A percentile compares a stretch with the other conserved stretches of the same genome.
These are phyloP conservation scores for Cyamopsis tetragonoloba DNA, from an alignment of 306 rosid species.

Conservation along the genomic window DNA sequence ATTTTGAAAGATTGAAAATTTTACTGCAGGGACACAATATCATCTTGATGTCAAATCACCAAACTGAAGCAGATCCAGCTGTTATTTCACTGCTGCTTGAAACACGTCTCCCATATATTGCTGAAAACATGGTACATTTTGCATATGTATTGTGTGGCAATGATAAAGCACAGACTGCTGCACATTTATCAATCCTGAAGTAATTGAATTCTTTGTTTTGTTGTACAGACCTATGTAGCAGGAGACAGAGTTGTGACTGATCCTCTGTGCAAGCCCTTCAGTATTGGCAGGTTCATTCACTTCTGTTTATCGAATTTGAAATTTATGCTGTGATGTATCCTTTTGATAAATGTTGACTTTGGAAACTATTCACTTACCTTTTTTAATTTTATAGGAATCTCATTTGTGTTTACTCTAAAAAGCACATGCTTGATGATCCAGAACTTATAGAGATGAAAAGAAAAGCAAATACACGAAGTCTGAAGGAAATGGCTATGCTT, in stretches of 20 bases:
- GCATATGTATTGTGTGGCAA: slow-evolving; percentile 14
- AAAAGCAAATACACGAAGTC: slow-evolving; percentile 76
- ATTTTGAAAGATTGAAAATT: slow-evolving; percentile 23
- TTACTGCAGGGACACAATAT: slow-evolving; percentile 90
- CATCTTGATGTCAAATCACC: slow-evolving; percentile 94
- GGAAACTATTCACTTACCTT: neutral
- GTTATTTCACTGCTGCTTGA: slow-evolving; percentile 84
- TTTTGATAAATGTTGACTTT: slow-evolving; percentile 2
- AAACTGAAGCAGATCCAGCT: slow-evolving; percentile 99
- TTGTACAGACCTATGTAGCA: slow-evolving; percentile 74
- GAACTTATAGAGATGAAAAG: slow-evolving; percentile 82
- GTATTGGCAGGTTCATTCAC: slow-evolving; percentile 83
- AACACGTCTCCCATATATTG: slow-evolving; percentile 55
- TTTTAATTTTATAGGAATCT: slow-evolving; percentile 60
- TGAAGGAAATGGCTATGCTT: slow-evolving; percentile 93
- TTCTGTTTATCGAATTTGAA: slow-evolving; percentile 21
- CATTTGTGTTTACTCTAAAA: slow-evolving; percentile 95
- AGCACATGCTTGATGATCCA: slow-evolving; percentile 91
- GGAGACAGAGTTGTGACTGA: slow-evolving; percentile 96
- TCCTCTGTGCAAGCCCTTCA: slow-evolving; percentile 95
- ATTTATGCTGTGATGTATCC: slow-evolving; percentile 3
- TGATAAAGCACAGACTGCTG: neutral
- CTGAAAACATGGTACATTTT: slow-evolving; percentile 70
- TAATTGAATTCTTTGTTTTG: slow-evolving; percentile 35
- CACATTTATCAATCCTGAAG: slow-evolving; percentile 26